Evolutionary conservation across 768 basidiomycete genomes (phyloP), one percentile per base, ranked within the genome.

Genomic region (Auriscalpium vulgare): DNA sequence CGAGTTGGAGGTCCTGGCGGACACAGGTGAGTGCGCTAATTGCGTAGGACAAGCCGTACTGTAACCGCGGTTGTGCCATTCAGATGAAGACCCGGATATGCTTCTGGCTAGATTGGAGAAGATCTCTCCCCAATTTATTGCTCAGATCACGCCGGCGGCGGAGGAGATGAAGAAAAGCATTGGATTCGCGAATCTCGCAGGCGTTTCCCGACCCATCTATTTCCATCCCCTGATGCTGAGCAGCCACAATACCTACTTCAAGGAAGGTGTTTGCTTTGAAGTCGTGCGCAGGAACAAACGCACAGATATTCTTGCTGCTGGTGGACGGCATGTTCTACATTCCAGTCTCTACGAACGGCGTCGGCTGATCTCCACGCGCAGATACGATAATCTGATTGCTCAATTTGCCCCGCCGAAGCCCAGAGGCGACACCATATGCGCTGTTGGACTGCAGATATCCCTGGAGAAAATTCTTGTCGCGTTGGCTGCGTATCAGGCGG

Each of bases 201-300:
- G 88, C 0, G 84, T 90, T 17, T 70, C 74, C 2, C 72, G 81
- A n/a, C 75, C 77, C 0, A 78, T 92, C 50, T 72, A 74, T 44
- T 83, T 93, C 70, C 80, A 79, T 56, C 91, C 89, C 3, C 71
- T 91, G 29, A 87, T 91, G 84, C 73, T 89, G 23, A 81, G 82
- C 11, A 76, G 72, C 54, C 84, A 86, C 58, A 80, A 80, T 58
- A 67, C 73, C 1, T 75, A 84, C 62, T 89, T 90, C 73, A 82
- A 81, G 38, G 80, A 85, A 49, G 91, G 91, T 0, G 74, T 92
- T 36, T 74, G 89, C 47, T 76, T 94, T 50, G 89, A 91, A 62
- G 82, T 91, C 1, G 82, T 84, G 10, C 76, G 81, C 56, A 80
- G 79, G 51, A 81, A 75, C 60, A 90, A 85, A 65, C 78, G 77